Conservation (phyloP, 2,329 filamentous ascomycete species). For the Talaromyces sp. region DNA sequence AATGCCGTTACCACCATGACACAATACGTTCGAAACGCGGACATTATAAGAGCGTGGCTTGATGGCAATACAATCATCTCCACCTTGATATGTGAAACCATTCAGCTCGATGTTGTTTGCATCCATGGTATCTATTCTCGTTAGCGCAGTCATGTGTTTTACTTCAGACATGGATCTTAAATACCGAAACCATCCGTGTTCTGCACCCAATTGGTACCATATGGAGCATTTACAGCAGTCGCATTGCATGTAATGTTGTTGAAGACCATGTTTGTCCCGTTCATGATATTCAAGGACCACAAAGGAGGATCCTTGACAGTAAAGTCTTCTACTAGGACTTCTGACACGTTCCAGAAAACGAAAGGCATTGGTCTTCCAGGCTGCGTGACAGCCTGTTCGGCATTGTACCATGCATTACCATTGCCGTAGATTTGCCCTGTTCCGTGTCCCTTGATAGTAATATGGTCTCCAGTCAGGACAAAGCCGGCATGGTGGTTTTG, state of each 20-base stretch:
- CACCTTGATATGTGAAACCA: conserved; percentile 54
- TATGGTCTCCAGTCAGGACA: conserved; percentile 48
- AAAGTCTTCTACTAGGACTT: conserved; percentile 53
- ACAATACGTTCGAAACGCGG: conserved; percentile 52
- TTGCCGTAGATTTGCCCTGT: conserved; percentile 55
- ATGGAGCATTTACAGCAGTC: conserved; percentile 49
- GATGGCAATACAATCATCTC: conserved; percentile 59
- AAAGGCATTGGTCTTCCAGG: conserved; percentile 56
- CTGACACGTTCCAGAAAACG: conserved; percentile 56
- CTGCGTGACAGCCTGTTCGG: conserved; percentile 45
- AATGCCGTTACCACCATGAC: conserved; percentile 52
- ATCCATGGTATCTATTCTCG: conserved; percentile 51
- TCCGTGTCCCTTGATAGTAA: conserved; percentile 50
- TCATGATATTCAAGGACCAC: conserved; percentile 57
- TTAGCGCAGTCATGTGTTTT: background rate
- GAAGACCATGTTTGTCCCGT: conserved; percentile 52
- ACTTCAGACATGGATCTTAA: background rate
- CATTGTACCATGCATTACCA: conserved; percentile 54
- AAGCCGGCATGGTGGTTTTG: conserved; percentile 57
- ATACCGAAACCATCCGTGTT: conserved; percentile 55
- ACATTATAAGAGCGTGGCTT: conserved; percentile 63
- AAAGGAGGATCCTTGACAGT: conserved; percentile 50
- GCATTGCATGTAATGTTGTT: conserved; percentile 52
- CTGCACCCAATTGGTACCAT: conserved; percentile 55
- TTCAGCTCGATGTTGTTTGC: conserved; percentile 47